phyloP scores from a whole-genome alignment of 257 asterid species.

The Primulina tabacum region DNA sequence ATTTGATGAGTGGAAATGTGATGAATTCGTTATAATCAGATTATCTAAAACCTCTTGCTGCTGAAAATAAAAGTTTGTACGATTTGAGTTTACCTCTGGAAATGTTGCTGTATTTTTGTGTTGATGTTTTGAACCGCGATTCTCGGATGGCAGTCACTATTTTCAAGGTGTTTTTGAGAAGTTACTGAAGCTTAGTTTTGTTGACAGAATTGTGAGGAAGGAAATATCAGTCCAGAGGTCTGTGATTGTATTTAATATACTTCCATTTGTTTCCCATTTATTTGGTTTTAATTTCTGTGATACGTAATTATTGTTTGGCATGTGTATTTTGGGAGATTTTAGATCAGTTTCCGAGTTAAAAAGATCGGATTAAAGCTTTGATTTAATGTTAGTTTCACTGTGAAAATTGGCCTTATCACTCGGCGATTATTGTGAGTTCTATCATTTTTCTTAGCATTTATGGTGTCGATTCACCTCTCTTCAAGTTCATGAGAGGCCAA shows the following conservation, averaged over 20 bases:
- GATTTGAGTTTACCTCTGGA: no score
- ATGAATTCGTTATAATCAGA: constrained; percentile 26
- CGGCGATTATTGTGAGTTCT: not conserved
- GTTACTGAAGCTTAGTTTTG: not conserved
- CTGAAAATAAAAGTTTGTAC: no score
- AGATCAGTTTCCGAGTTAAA: not conserved
- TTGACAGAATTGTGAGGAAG: constrained; percentile 15
- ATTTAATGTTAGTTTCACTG: constrained; percentile 17
- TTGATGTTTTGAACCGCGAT: constrained; percentile 10
- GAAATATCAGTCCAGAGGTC: not conserved
- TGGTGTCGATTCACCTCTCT: no score
- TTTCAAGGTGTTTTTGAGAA: constrained; percentile 22
- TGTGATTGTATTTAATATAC: not conserved
- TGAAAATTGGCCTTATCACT: not conserved
- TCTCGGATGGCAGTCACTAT: constrained; percentile 24
- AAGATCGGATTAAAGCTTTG: constrained; percentile 12
- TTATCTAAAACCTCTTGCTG: constrained; percentile 15
- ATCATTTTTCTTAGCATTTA: no score
- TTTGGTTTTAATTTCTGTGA: no score
- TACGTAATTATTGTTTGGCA: not conserved
- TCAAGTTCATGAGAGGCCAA: no score
- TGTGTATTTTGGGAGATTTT: no score
- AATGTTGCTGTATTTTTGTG: not conserved
- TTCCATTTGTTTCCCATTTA: not conserved
- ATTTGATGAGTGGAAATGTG: constrained; percentile 27